These are phyloP conservation scores for Rhizophagus clarus DNA, from an alignment of 192 early-diverging fungal genomes.

Conservation along the genomic window DNA sequence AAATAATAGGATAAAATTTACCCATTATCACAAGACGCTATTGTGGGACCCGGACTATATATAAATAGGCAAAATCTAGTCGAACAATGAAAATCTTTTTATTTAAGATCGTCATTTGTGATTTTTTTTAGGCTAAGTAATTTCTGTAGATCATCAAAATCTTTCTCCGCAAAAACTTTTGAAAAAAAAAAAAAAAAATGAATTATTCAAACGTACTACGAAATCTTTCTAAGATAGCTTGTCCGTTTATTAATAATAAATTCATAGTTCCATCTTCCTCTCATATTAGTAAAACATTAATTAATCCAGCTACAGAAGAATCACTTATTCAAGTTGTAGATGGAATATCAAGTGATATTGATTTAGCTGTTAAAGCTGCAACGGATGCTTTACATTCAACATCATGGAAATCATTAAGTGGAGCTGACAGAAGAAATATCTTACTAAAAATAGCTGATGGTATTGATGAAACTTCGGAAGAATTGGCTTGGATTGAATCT, in stretches of 20 bases:
- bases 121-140: too few species aligned
- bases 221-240: neutral
- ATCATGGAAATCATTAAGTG: slow-evolving; percentile 53
- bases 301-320: slow-evolving; percentile 65
- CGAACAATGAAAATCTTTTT: too few species aligned
- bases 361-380: slow-evolving; percentile 66
- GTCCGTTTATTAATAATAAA: neutral
- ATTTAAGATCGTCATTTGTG: too few species aligned
- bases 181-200: neutral
- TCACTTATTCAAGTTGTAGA: slow-evolving; percentile 46
- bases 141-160: too few species aligned
- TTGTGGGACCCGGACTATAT: too few species aligned
- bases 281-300: neutral
- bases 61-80: too few species aligned
- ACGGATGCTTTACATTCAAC: slow-evolving; percentile 47
- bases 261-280: neutral
- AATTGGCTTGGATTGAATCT: slow-evolving; percentile 64
- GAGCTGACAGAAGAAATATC: slow-evolving; percentile 50
- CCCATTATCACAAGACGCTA: too few species aligned
- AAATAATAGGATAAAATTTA: too few species aligned
- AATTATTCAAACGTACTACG: neutral
- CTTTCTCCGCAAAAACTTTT: too few species aligned
- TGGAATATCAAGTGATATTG: slow-evolving; percentile 42
- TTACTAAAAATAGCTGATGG: slow-evolving; percentile 66
- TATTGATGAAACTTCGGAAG: slow-evolving; percentile 48